A percentile compares a stretch with the other conserved stretches of the same genome.
phyloP scores from a whole-genome alignment of 202 grass and related monocot species.

The Dendrocalamus latiflorus region DNA sequence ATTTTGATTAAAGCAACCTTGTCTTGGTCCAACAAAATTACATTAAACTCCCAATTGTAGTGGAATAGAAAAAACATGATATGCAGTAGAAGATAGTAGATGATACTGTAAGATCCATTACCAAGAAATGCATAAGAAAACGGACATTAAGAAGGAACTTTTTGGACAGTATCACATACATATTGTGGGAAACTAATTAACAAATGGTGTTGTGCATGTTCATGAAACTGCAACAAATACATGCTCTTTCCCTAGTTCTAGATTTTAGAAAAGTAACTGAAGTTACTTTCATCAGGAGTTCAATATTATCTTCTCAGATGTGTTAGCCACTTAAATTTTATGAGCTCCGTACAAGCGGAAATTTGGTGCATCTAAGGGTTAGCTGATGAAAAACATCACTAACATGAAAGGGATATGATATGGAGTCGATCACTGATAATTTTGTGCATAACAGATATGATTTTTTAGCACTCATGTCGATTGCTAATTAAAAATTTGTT shows the following conservation, averaged over 20 bases:
- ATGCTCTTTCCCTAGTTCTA: neutral
- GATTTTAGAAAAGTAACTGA: neutral
- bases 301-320: neutral
- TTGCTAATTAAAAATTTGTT: neutral
- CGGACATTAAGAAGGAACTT: neutral
- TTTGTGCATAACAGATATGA: neutral
- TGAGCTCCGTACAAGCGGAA: neutral
- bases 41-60: neutral
- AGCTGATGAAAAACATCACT: neutral
- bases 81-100: neutral
- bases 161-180: neutral
- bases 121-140: conserved; percentile 16
- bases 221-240: neutral
- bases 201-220: neutral
- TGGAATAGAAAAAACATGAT: conserved; percentile 8
- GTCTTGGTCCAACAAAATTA: neutral
- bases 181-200: neutral
- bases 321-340: neutral
- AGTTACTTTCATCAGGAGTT: neutral
- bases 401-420: neutral
- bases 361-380: neutral
- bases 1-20: neutral
- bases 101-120: neutral
- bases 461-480: neutral
- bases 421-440: neutral